Evolutionary conservation across 176 grass and related monocot species (phyloP).

Genomic region (Otatea glauca): DNA sequence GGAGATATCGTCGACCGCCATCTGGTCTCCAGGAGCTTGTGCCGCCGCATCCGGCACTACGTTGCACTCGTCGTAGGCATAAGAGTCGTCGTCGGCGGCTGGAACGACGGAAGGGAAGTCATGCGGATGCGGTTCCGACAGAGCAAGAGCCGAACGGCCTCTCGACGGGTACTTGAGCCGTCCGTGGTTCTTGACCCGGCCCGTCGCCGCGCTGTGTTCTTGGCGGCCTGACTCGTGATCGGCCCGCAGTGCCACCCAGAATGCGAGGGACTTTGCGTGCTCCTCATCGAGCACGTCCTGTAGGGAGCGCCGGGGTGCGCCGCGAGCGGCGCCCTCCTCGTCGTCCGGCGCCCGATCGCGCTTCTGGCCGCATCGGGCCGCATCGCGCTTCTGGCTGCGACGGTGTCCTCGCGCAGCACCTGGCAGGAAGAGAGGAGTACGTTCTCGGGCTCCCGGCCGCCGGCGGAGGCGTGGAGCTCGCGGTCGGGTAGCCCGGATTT

Average conservation of each 20-base stretch:
- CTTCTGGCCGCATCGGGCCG: too few species aligned
- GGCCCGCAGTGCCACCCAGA: neutral
- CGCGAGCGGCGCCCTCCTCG: too few species aligned
- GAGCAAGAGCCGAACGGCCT: neutral
- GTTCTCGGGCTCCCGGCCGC: too few species aligned
- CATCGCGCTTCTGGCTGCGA: too few species aligned
- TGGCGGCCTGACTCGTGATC: neutral
- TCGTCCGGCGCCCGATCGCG: constrained; percentile 34
- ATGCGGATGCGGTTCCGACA: neutral
- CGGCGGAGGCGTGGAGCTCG: too few species aligned
- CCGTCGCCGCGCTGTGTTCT: neutral
- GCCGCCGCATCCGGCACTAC: neutral
- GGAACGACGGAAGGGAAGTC: neutral
- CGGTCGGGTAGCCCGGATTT: too few species aligned
- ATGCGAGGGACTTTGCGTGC: too few species aligned
- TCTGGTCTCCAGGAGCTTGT: neutral
- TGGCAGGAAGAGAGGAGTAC: too few species aligned
- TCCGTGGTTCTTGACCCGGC: neutral
- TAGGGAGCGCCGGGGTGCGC: neutral
- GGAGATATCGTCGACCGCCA: neutral
- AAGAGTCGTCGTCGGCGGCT: neutral
- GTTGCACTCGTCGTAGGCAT: neutral
- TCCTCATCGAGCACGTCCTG: neutral
- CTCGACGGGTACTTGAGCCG: neutral
- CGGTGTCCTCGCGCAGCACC: too few species aligned